Evolutionary conservation across 768 basidiomycete genomes (phyloP).

Genomic region (Russula sp.): DNA sequence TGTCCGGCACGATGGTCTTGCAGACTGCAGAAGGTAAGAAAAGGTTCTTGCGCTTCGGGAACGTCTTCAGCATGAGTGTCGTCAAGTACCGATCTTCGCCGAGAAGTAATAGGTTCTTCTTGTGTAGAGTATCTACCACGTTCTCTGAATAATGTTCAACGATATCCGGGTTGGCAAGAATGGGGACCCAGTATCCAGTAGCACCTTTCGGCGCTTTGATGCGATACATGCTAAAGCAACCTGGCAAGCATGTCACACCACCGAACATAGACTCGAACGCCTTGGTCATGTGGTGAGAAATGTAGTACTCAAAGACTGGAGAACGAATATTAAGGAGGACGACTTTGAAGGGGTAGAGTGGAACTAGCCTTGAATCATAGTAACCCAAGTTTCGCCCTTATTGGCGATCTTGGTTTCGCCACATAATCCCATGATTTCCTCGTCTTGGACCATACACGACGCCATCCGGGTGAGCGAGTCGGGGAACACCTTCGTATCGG

Average conservation of each 20-base stretch:
- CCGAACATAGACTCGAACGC: conserved; percentile 99
- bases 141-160: conserved; percentile 99
- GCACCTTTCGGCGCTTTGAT: conserved; percentile 99
- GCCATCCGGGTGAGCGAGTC: conserved; percentile 96
- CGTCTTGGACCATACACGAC: conserved; percentile 93
- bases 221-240: conserved; percentile 99
- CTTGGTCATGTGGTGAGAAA: conserved; percentile 98
- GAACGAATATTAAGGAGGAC: conserved; percentile 4
- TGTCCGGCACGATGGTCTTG: conserved; percentile 97
- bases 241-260: conserved; percentile 97
- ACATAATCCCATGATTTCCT: conserved; percentile 98
- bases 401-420: conserved; percentile 99
- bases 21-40: conserved; percentile 99
- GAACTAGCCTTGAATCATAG: conserved; percentile 93
- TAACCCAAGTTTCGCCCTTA: conserved; percentile 97
- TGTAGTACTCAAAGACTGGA: conserved; percentile 98
- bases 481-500: conserved; percentile 98
- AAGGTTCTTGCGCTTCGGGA: conserved; percentile 98
- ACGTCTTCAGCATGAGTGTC: conserved; percentile 95
- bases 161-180: conserved; percentile 97
- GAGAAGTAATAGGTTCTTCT: conserved; percentile 95
- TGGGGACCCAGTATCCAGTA: conserved; percentile 95
- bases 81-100: conserved; percentile 99
- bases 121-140: conserved; percentile 97
- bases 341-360: neutral